Base-by-base conservation (phyloP, 2,329 filamentous ascomycete genomes). In the Clonostachys sp. region DNA sequence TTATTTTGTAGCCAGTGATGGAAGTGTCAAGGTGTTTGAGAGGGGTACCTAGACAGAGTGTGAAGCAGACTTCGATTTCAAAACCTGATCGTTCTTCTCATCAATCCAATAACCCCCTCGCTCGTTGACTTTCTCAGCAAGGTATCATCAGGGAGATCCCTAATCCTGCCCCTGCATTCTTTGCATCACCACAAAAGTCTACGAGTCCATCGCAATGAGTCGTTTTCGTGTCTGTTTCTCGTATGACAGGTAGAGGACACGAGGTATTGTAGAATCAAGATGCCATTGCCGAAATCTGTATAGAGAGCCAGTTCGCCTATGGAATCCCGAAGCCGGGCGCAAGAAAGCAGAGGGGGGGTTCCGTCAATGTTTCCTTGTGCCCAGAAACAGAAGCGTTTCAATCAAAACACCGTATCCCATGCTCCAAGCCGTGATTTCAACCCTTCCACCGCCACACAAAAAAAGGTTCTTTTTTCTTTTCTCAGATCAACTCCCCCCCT, bases 1-100 rank as follows among this genome's bases (percentile, higher is more conserved):
- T 61, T 96, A 95, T 70, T 83, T 87, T 60, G 82, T 96, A 33
- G 81, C 83, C 46, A 81, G 83, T 10, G 91, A 96, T 70, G 89
- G 89, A 2, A 79, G 80, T 18, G 89, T 91, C 20, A 86, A 75
- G 59, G 88, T 96, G 8, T 96, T 96, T 73, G 89, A 89, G 61
- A 80, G 91, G 61, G 91, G 92, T 17, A 53, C 64, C 8, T 68
- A 52, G 55, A 39, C 17, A 39, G 14, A n/a, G n/a, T 30, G 24
- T 30, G 24, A 30, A 30, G 24, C 24, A 30, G 24, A 30, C 24
- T 30, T 2, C 24, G 24, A 30, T 10, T 30, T 30, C 9, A 30
- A 1, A 30, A 30, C 10, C 2, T 10, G 3, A 30, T 30, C 24
- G 9, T 10, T 30, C 24, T 30, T 30, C 24, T 30, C 24, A 30